These are phyloP conservation scores for Nymphaea thermarum DNA, from an alignment of 164 flowering plant species.

Conservation along the genomic window DNA sequence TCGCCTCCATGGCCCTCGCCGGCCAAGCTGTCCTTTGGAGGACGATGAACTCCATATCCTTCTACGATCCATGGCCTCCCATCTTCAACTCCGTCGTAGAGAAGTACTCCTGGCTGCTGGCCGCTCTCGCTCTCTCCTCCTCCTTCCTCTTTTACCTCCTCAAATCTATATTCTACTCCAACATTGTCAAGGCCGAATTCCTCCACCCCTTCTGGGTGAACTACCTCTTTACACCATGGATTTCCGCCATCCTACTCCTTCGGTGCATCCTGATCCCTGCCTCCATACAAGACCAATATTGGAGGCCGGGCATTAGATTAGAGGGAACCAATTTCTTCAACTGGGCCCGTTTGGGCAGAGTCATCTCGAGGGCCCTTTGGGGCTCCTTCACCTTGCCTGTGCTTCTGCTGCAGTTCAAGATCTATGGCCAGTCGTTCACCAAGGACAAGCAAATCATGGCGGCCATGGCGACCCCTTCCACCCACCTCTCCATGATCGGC, in stretches of 20 bases:
- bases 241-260: constrained; percentile 17
- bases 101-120: constrained; percentile 15
- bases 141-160: constrained; percentile 18
- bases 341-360: neutral
- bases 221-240: constrained; percentile 20
- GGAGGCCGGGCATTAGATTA: no score
- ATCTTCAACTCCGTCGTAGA: constrained; percentile 1
- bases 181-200: constrained; percentile 15
- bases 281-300: neutral
- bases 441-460: neutral
- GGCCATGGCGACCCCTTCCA: neutral
- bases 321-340: no score
- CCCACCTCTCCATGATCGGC: constrained; percentile 18
- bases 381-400: constrained; percentile 13
- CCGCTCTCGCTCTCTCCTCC: constrained; percentile 11
- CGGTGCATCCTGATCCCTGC: constrained; percentile 7
- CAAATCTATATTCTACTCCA: constrained; percentile 12
- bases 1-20: constrained; percentile 24
- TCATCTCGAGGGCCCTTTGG: constrained; percentile 12
- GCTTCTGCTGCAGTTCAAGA: constrained; percentile 15
- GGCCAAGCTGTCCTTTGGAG: constrained; percentile 31
- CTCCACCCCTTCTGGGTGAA: constrained; percentile 17
- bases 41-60: constrained; percentile 8
- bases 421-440: constrained; percentile 23
- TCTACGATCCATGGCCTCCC: constrained; percentile 9